Percentiles rank a stretch among this genome's conserved stretches.
These are phyloP conservation scores for Pneumocystis jirovecii DNA, from an alignment of 1,139 yeast species.

Conservation along the genomic window DNA sequence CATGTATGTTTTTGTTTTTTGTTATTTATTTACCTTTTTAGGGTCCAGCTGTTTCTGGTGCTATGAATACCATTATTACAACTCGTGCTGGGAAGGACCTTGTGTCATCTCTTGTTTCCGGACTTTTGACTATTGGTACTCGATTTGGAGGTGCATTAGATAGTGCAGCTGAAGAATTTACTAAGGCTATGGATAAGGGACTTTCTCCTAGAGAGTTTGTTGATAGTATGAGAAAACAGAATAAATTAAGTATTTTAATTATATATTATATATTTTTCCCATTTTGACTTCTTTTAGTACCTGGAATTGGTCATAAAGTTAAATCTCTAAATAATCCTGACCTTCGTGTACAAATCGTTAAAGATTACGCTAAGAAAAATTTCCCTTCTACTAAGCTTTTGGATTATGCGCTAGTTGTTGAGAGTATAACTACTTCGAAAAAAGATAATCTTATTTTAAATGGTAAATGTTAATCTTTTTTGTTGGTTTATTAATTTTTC, in stretches of 20 bases:
- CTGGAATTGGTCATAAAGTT: conserved; percentile 36
- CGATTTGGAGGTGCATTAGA: conserved; percentile 36
- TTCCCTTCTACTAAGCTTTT: conserved; percentile 31
- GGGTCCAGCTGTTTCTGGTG: conserved; percentile 36
- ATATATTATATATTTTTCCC: not conserved
- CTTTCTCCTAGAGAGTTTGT: conserved; percentile 34
- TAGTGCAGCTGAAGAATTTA: conserved; percentile 34
- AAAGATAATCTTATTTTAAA: conserved; percentile 31
- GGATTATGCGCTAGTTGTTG: conserved; percentile 36
- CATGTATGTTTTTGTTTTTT: conserved; percentile 17
- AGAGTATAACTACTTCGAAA: conserved; percentile 35
- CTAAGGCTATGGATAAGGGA: conserved; percentile 32
- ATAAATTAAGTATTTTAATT: conserved; percentile 20
- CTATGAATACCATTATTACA: conserved; percentile 35
- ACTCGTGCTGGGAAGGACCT: conserved; percentile 36
- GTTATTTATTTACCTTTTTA: not conserved
- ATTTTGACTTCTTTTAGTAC: conserved; percentile 22
- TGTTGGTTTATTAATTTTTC: not conserved
- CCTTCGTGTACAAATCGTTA: conserved; percentile 35
- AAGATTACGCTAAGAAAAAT: conserved; percentile 32
- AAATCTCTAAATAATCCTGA: conserved; percentile 36
- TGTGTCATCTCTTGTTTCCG: conserved; percentile 33
- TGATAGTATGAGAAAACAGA: conserved; percentile 33
- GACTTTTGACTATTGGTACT: conserved; percentile 33
- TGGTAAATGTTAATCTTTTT: not conserved